Evolutionary conservation across 2,329 filamentous ascomycete species (phyloP).

Genomic region (Aspergillus costaricaensis): DNA sequence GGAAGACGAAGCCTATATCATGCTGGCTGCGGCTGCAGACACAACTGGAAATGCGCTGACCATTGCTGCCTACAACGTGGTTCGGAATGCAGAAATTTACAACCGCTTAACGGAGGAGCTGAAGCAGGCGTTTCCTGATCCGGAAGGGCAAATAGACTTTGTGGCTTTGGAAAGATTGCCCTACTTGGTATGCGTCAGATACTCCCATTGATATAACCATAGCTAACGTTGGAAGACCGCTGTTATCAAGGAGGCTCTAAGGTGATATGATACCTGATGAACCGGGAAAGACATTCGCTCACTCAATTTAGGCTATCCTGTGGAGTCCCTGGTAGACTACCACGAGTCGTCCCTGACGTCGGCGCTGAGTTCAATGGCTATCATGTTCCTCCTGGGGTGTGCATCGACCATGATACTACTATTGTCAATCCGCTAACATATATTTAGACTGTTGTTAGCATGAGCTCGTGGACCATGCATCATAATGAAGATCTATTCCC

Average conservation of each 20-base stretch:
- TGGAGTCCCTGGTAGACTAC: slow-evolving; percentile 36
- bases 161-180: slow-evolving; percentile 37
- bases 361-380: slow-evolving; percentile 36
- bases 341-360: slow-evolving; percentile 34
- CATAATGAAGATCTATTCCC: slow-evolving; percentile 36
- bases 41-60: slow-evolving; percentile 40
- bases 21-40: slow-evolving; percentile 35
- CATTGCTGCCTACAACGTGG: slow-evolving; percentile 32
- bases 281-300: neutral
- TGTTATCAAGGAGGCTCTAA: slow-evolving; percentile 41
- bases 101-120: slow-evolving; percentile 31
- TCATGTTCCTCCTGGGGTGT: slow-evolving; percentile 34
- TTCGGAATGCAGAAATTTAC: slow-evolving; percentile 31
- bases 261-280: slow-evolving; percentile 20
- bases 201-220: neutral
- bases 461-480: slow-evolving; percentile 39
- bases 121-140: slow-evolving; percentile 32
- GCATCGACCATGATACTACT: neutral
- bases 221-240: slow-evolving; percentile 25
- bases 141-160: slow-evolving; percentile 27
- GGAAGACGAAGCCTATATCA: slow-evolving; percentile 30
- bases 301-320: slow-evolving; percentile 28
- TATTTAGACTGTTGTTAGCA: slow-evolving; percentile 29
- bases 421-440: neutral
- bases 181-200: slow-evolving; percentile 27